phyloP scores from a whole-genome alignment of 2,329 filamentous ascomycete genomes.

The Orbilia oligospora region DNA sequence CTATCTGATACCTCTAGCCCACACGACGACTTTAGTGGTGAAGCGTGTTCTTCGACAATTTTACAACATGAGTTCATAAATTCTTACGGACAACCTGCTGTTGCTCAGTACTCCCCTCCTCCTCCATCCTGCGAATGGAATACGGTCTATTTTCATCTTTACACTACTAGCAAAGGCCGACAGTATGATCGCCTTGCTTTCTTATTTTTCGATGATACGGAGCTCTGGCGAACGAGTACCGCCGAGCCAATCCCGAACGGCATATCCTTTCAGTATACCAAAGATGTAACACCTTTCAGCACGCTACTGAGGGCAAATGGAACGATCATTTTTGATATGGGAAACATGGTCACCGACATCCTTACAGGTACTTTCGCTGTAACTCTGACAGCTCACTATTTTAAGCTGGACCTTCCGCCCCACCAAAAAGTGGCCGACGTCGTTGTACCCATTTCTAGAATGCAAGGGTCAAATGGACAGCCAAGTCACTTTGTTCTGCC shows the following conservation, averaged over 20 bases:
- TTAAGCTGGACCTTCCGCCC: constrained; percentile 83
- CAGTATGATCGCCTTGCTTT: constrained; percentile 83
- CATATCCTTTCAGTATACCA: constrained; percentile 76
- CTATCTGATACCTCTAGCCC: constrained; percentile 32
- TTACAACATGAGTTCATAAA: constrained; percentile 39
- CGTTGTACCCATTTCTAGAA: constrained; percentile 70
- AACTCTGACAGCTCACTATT: constrained; percentile 72
- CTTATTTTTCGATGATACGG: constrained; percentile 82
- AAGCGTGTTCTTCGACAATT: constrained; percentile 43
- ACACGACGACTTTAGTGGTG: constrained; percentile 52
- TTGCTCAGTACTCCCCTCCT: constrained; percentile 68
- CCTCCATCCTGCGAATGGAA: constrained; percentile 81
- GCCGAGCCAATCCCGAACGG: constrained; percentile 80
- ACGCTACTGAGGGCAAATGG: constrained; percentile 78
- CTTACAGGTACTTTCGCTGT: constrained; percentile 83
- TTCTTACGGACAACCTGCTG: constrained; percentile 40
- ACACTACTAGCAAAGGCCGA: constrained; percentile 77
- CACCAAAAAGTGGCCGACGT: constrained; percentile 67
- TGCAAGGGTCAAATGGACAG: constrained; percentile 69
- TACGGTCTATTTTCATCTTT: constrained; percentile 81
- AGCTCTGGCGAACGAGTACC: constrained; percentile 87
- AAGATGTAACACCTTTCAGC: constrained; percentile 82
- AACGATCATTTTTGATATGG: constrained; percentile 84
- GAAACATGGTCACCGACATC: constrained; percentile 77
- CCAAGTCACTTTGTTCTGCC: constrained; percentile 80